Percentiles rank a stretch among this genome's conserved stretches.
Evolutionary conservation across 192 early-diverging fungal genomes (phyloP).

Genomic region (Backusella morwellensis): DNA sequence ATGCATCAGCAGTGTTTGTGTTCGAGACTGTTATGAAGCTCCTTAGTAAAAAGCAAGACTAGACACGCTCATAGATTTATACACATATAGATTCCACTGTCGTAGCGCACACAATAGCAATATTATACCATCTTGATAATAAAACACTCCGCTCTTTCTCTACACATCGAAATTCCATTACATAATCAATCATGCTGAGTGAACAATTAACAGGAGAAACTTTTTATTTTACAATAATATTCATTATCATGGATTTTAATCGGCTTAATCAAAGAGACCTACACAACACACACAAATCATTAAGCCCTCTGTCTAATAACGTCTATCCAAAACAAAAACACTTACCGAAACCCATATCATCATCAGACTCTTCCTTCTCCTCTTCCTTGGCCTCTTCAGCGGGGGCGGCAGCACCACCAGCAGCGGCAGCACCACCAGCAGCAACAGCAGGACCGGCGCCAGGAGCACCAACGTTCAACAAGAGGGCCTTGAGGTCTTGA

Average conservation of each 20-base stretch:
- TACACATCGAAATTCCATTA: background rate
- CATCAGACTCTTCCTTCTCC: slow-evolving; percentile 74
- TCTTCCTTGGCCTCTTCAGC: slow-evolving; percentile 55
- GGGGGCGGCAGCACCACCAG: slow-evolving; percentile 39
- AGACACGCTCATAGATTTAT: background rate
- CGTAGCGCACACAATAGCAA: background rate
- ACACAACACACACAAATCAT: background rate
- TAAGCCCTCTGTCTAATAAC: background rate
- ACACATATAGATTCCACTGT: background rate
- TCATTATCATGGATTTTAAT: background rate
- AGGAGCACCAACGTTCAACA: slow-evolving; percentile 86
- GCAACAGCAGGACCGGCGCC: slow-evolving; percentile 47
- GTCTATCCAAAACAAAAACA: slow-evolving; percentile 2
- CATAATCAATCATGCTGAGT: background rate
- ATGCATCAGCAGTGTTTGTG: slow-evolving; percentile 89
- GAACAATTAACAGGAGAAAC: background rate
- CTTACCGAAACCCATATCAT: slow-evolving; percentile 81
- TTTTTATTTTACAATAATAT: background rate
- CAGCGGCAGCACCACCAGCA: slow-evolving; percentile 37
- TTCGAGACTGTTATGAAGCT: slow-evolving; percentile 74
- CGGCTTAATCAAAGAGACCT: slow-evolving; percentile 24
- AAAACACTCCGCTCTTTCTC: background rate
- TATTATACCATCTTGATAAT: background rate
- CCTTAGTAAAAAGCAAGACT: background rate
- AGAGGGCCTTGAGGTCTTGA: slow-evolving; percentile 84